Conservation (phyloP, 257 asterid genomes). For the Ilex asprella region DNA sequence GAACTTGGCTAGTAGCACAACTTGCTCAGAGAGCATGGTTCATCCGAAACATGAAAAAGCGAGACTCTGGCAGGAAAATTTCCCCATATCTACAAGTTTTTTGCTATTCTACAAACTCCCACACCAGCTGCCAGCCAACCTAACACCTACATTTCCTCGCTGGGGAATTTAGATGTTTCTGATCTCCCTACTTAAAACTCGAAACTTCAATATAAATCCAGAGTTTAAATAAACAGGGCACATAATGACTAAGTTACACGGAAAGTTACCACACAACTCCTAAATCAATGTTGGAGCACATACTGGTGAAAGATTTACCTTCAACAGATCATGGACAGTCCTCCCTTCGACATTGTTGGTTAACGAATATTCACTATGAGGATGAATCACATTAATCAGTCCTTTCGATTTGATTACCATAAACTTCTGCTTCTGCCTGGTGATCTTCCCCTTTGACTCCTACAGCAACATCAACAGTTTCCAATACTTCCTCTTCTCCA, state of each 20-base stretch:
- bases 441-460: background rate
- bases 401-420: too few species aligned
- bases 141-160: background rate
- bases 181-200: background rate
- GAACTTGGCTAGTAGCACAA: too few species aligned
- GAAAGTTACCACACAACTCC: background rate
- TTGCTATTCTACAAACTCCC: background rate
- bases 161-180: background rate
- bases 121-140: background rate
- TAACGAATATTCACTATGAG: too few species aligned
- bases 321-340: too few species aligned
- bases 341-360: too few species aligned
- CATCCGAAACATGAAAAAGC: too few species aligned
- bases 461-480: background rate
- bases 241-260: background rate
- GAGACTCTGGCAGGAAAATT: background rate
- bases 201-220: background rate
- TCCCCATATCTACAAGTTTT: background rate
- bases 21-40: too few species aligned
- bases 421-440: background rate
- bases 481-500: conserved; percentile 5
- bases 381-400: too few species aligned
- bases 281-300: too few species aligned
- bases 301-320: too few species aligned
- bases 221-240: background rate